A percentile compares a stretch with the other conserved stretches of the same genome.
These are phyloP conservation scores for Diaporthe sp. DNA, from an alignment of 2,329 filamentous ascomycete species.

Conservation along the genomic window DNA sequence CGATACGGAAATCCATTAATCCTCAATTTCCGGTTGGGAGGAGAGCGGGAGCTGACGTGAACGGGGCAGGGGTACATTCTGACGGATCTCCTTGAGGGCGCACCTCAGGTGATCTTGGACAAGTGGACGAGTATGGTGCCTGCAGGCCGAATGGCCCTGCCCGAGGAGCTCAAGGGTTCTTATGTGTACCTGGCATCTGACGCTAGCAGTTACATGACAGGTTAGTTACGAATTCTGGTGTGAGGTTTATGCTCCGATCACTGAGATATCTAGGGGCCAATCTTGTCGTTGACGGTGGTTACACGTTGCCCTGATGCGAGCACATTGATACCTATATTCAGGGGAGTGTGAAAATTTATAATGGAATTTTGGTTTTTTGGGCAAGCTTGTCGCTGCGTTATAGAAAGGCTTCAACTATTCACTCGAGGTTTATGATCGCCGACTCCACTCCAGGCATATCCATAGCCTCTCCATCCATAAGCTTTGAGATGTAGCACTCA, in stretches of 20 bases:
- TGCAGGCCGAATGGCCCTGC: conserved; percentile 47
- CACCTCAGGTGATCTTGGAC: conserved; percentile 49
- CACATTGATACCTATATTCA: not conserved
- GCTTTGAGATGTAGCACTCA: not conserved
- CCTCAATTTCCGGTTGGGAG: not conserved
- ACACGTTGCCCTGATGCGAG: conserved; percentile 8
- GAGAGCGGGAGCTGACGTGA: not conserved
- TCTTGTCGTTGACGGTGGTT: conserved; percentile 15
- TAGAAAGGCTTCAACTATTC: not conserved
- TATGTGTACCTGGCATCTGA: conserved; percentile 56
- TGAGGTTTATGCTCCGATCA: not conserved
- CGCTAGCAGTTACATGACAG: conserved; percentile 57
- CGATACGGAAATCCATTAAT: not conserved
- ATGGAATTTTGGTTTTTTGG: not conserved
- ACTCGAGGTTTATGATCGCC: not conserved
- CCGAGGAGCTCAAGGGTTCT: conserved; percentile 52
- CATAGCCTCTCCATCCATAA: not conserved
- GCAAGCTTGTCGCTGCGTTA: not conserved
- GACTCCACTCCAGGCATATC: not conserved
- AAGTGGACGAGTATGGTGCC: conserved; percentile 51
- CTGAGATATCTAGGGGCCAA: conserved; percentile 1
- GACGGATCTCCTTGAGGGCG: conserved; percentile 49
- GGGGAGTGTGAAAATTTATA: not conserved
- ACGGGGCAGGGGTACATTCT: conserved; percentile 48
- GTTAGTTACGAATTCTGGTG: conserved; percentile 41